Conservation (phyloP, 768 basidiomycete species). For the Favolaschia claudopus region DNA sequence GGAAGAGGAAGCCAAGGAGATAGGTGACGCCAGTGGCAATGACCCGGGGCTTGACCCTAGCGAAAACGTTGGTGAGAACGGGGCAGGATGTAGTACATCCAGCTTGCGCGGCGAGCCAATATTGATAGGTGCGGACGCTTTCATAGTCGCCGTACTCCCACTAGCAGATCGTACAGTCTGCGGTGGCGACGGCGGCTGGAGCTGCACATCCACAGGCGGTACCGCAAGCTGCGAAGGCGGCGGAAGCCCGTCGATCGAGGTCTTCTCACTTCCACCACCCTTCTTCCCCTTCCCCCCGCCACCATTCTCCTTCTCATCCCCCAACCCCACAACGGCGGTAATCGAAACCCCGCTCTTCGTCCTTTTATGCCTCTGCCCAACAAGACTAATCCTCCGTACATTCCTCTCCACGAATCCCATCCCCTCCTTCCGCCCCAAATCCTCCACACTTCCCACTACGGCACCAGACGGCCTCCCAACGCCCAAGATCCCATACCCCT, state of each 20-base stretch:
- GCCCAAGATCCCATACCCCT: conserved; percentile 35
- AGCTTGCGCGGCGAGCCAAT: background rate
- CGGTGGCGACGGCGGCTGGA: conserved; percentile 58
- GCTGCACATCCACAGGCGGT: conserved; percentile 28
- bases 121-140: conserved; percentile 23
- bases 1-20: conserved; percentile 27
- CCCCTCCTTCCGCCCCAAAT: conserved; percentile 34
- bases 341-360: conserved; percentile 58
- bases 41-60: conserved; percentile 60
- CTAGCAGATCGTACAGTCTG: conserved; percentile 23
- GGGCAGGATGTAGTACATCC: background rate
- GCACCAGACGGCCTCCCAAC: conserved; percentile 25
- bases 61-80: conserved; percentile 56
- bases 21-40: too few relatives aligned
- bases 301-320: conserved; percentile 28
- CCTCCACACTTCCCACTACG: conserved; percentile 21
- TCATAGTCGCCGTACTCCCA: conserved; percentile 18
- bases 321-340: conserved; percentile 26
- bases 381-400: conserved; percentile 69
- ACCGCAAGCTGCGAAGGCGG: too few relatives aligned
- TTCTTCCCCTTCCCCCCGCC: conserved; percentile 12
- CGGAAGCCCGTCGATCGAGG: conserved; percentile 35
- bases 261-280: background rate
- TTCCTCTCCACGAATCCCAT: conserved; percentile 63
- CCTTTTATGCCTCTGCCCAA: conserved; percentile 61